These are phyloP conservation scores for Oryza brachyantha DNA, from an alignment of 176 grass and related monocot species.

Conservation along the genomic window DNA sequence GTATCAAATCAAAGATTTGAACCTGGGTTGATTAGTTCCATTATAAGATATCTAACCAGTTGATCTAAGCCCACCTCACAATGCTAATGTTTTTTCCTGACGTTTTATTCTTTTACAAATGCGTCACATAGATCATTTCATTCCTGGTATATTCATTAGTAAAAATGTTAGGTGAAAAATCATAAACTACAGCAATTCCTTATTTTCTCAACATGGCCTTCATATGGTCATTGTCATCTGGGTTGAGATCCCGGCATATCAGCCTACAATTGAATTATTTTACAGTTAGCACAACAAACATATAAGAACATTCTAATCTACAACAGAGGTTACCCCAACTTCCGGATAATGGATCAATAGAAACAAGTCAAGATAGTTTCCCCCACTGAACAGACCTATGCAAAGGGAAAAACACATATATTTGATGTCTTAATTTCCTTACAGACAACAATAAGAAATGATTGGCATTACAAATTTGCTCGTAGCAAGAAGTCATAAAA, in stretches of 20 bases:
- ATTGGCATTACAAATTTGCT: constrained; percentile 20
- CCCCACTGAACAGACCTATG: not conserved
- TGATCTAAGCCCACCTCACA: no score
- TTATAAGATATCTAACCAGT: no score
- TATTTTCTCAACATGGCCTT: not conserved
- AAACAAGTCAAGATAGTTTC: not conserved
- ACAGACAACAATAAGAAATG: not conserved
- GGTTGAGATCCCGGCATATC: not conserved
- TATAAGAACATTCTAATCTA: not conserved
- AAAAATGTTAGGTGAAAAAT: not conserved
- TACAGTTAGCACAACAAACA: not conserved
- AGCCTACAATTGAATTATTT: not conserved
- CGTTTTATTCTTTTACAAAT: no score
- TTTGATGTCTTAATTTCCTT: not conserved
- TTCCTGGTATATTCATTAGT: not conserved
- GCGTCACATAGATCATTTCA: not conserved
- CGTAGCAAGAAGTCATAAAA: not conserved
- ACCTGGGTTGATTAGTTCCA: no score
- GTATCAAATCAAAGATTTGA: no score
- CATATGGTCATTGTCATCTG: not conserved
- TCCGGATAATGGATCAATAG: not conserved
- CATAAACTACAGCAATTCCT: not conserved
- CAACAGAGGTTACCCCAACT: not conserved
- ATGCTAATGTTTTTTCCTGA: no score
- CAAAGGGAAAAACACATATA: not conserved